A percentile compares a stretch with the other conserved stretches of the same genome.
Conservation (phyloP, 306 rosid genomes). For the Cicer cuneatum region DNA sequence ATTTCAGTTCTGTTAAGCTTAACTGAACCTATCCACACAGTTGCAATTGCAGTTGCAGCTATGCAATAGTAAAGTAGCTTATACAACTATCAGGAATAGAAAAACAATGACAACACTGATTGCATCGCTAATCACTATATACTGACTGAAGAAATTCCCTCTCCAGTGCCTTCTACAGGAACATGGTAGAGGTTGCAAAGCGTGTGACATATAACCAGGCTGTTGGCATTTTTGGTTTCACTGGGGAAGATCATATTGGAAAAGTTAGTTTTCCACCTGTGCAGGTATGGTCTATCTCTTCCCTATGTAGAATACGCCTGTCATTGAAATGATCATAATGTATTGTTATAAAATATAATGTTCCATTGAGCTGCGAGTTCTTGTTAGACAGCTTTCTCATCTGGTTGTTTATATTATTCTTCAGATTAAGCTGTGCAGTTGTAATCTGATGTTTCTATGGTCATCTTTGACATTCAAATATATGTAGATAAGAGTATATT, state of each 20-base stretch:
- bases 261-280: slow-evolving; percentile 95
- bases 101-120: slow-evolving; percentile 1
- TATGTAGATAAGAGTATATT: not conserved
- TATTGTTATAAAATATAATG: not conserved
- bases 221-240: slow-evolving; percentile 91
- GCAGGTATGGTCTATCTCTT: slow-evolving; percentile 64
- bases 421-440: slow-evolving; percentile 8
- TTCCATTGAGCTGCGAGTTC: slow-evolving; percentile 1
- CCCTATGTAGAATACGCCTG: not conserved
- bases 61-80: slow-evolving; percentile 5
- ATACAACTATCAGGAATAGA: not conserved
- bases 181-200: slow-evolving; percentile 77
- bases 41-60: not conserved
- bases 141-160: slow-evolving; percentile 39
- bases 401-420: not conserved
- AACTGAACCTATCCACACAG: not conserved
- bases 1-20: not conserved
- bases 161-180: slow-evolving; percentile 82
- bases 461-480: slow-evolving; percentile 3
- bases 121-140: not conserved
- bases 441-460: slow-evolving; percentile 16
- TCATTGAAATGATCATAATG: not conserved
- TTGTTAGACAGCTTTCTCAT: slow-evolving; percentile 15
- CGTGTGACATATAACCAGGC: slow-evolving; percentile 93
- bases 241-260: slow-evolving; percentile 92